Percentiles rank a stretch among this genome's conserved stretches.
These are phyloP conservation scores for Fomitiporia mediterranea DNA, from an alignment of 1,284 basidiomycete genomes.

Conservation along the genomic window DNA sequence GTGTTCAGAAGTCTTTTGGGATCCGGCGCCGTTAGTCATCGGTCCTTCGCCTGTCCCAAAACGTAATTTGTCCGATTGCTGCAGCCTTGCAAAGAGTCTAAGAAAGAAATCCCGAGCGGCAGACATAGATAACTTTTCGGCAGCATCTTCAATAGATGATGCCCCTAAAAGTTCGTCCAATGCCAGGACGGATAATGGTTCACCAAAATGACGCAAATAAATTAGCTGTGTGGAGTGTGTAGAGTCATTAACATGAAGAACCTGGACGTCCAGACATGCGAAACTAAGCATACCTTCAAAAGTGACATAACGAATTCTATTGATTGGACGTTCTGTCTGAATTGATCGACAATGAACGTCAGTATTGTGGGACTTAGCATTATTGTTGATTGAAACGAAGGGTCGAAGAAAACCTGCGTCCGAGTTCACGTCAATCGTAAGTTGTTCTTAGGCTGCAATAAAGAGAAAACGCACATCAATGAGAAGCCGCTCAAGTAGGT, in stretches of 20 bases:
- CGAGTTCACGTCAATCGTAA: neutral
- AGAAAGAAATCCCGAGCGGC: slow-evolving; percentile 38
- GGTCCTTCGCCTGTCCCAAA: neutral
- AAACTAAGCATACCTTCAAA: slow-evolving; percentile 55
- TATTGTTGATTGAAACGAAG: slow-evolving; percentile 53
- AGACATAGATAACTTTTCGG: slow-evolving; percentile 25
- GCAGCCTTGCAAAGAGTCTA: slow-evolving; percentile 36
- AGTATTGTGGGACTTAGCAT: slow-evolving; percentile 55
- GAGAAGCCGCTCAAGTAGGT: slow-evolving; percentile 47
- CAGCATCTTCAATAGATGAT: slow-evolving; percentile 21
- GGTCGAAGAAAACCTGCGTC: slow-evolving; percentile 58
- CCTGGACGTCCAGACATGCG: neutral
- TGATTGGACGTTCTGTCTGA: slow-evolving; percentile 47
- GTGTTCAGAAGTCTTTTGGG: neutral
- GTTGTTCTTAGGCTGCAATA: neutral
- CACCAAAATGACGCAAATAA: slow-evolving; percentile 63
- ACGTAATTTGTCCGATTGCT: slow-evolving; percentile 21
- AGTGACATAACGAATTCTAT: slow-evolving; percentile 51
- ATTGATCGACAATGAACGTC: slow-evolving; percentile 52
- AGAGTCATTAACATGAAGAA: neutral
- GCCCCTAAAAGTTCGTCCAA: slow-evolving; percentile 29
- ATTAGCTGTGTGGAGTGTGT: slow-evolving; percentile 39
- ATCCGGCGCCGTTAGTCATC: neutral
- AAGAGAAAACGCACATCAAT: slow-evolving; percentile 36
- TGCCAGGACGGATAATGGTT: slow-evolving; percentile 48